phyloP scores from a whole-genome alignment of 495 filamentous ascomycete genomes.

The Thozetella sp. region DNA sequence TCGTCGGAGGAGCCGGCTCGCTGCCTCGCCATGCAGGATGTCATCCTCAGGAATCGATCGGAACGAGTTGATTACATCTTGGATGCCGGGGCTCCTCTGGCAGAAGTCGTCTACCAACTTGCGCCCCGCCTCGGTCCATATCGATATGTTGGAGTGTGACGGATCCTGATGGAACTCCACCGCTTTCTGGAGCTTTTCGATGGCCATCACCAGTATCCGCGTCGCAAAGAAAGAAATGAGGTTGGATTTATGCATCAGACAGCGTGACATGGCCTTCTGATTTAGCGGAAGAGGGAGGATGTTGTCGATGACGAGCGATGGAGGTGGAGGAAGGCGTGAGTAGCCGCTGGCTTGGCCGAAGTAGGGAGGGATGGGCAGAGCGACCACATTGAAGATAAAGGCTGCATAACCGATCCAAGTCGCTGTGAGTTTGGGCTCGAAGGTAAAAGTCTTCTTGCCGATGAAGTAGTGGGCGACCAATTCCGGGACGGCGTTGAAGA shows the following conservation, averaged over 20 bases:
- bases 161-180: conserved; percentile 54
- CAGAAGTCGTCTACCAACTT: conserved; percentile 75
- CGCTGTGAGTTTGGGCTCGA: conserved; percentile 86
- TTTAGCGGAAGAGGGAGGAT: conserved; percentile 83
- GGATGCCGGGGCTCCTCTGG: conserved; percentile 75
- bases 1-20: conserved; percentile 69
- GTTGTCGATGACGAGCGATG: conserved; percentile 76
- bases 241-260: conserved; percentile 71
- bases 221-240: conserved; percentile 83
- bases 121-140: conserved; percentile 68
- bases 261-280: conserved; percentile 74
- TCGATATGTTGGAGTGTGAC: conserved; percentile 33
- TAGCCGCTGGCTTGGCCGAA: conserved; percentile 60
- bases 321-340: conserved; percentile 71
- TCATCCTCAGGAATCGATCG: conserved; percentile 66
- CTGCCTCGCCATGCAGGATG: conserved; percentile 74
- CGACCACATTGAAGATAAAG: conserved; percentile 78
- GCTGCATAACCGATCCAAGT: conserved; percentile 95
- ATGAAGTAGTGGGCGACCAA: conserved; percentile 83
- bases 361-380: conserved; percentile 68
- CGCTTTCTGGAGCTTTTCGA: conserved; percentile 72
- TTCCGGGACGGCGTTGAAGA: conserved; percentile 82
- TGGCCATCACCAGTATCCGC: conserved; percentile 73
- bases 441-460: conserved; percentile 75
- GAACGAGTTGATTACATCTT: conserved; percentile 72